Conservation (phyloP, 257 asterid genomes). For the Sherardia arvensis region DNA sequence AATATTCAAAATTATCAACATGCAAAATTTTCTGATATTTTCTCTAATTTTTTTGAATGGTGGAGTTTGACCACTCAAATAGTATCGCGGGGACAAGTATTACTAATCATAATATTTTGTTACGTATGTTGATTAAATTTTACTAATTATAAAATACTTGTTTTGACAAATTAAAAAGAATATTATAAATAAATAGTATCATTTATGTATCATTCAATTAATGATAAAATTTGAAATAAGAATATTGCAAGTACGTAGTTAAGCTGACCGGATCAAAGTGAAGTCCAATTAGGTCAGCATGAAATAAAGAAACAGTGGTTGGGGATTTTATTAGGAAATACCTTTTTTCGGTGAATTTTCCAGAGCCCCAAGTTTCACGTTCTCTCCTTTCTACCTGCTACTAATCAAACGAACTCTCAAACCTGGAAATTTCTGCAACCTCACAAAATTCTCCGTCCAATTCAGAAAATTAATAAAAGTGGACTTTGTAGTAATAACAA, state of each 20-base stretch:
- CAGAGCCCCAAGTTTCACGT: not conserved
- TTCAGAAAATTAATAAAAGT: not conserved
- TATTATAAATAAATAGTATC: no score
- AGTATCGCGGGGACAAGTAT: no score
- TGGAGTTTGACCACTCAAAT: no score
- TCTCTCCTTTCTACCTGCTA: not conserved
- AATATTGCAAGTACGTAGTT: not conserved
- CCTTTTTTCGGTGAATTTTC: not conserved
- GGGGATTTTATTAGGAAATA: not conserved
- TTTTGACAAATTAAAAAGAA: no score
- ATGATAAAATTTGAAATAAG: not conserved
- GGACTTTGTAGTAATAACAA: not conserved
- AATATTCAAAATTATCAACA: no score
- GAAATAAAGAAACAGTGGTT: not conserved
- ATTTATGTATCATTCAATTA: no score
- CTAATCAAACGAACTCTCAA: not conserved
- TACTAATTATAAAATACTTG: no score
- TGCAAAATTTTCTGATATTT: no score
- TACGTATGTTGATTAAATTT: no score
- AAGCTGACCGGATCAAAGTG: not conserved
- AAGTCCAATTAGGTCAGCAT: not conserved
- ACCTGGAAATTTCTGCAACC: not conserved
- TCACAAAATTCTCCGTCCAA: not conserved
- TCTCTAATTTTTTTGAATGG: no score
- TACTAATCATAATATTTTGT: no score